Conservation (phyloP, 2,329 filamentous ascomycete species). For the Paecilomyces niveus region DNA sequence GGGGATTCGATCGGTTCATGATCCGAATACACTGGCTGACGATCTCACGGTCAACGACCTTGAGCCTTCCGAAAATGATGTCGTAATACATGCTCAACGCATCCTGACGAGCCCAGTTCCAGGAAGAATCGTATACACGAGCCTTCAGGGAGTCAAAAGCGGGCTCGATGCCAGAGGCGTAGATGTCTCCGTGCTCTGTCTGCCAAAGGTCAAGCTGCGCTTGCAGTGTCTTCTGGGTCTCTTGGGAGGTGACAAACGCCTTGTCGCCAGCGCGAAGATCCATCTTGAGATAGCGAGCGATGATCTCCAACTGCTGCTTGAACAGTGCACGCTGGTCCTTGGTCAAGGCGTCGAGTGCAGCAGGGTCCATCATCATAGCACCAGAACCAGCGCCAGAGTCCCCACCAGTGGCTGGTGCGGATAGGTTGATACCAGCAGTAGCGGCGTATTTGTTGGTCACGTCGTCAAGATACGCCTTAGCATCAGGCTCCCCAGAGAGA, state of each 20-base stretch:
- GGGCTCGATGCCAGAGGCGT: slow-evolving; percentile 88
- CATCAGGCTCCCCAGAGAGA: slow-evolving; percentile 81
- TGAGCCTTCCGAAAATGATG: slow-evolving; percentile 91
- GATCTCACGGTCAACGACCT: slow-evolving; percentile 92
- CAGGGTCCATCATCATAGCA: slow-evolving; percentile 99
- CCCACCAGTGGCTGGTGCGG: slow-evolving; percentile 62
- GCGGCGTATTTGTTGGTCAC: slow-evolving; percentile 84
- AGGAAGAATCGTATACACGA: slow-evolving; percentile 93
- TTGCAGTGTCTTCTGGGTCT: slow-evolving; percentile 81
- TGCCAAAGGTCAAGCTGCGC: slow-evolving; percentile 92
- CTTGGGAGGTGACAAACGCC: slow-evolving; percentile 74
- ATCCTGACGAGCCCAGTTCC: slow-evolving; percentile 99
- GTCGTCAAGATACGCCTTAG: slow-evolving; percentile 85
- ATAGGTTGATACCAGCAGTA: slow-evolving; percentile 74
- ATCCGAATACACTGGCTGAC: slow-evolving; percentile 98
- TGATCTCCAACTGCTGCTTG: slow-evolving; percentile 95
- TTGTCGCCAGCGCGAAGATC: slow-evolving; percentile 96
- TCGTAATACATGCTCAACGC: slow-evolving; percentile 98
- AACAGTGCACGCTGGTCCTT: slow-evolving; percentile 94
- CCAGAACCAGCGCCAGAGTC: slow-evolving; percentile 63
- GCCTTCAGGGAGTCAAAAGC: slow-evolving; percentile 91
- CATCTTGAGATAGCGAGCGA: slow-evolving; percentile 93
- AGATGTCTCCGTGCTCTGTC: slow-evolving; percentile 92
- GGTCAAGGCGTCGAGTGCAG: slow-evolving; percentile 90
- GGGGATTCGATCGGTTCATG: slow-evolving; percentile 98